A percentile compares a stretch with the other conserved stretches of the same genome.
phyloP scores from a whole-genome alignment of 2,329 filamentous ascomycete species.

The Alternaria alternata region DNA sequence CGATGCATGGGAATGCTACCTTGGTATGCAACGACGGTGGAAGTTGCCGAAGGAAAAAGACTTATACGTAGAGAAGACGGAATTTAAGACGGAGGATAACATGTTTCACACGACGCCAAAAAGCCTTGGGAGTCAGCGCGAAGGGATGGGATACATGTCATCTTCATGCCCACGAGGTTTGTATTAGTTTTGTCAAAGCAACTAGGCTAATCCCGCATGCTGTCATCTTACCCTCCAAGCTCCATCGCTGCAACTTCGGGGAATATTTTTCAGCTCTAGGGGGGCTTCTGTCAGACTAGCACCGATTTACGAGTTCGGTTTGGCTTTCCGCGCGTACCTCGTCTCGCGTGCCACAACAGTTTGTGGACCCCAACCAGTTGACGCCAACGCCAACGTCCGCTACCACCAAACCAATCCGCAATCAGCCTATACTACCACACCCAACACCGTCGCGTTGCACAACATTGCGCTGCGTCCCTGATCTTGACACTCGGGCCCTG shows the following conservation, averaged over 20 bases:
- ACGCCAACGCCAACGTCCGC: not conserved
- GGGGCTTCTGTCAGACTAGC: not conserved
- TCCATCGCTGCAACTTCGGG: constrained; percentile 5
- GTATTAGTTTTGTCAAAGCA: not conserved
- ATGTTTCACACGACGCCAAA: not conserved
- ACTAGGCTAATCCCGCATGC: not conserved
- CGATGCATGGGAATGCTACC: not conserved
- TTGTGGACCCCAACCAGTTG: not conserved
- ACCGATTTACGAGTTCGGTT: not conserved
- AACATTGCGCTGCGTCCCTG: constrained; percentile 2
- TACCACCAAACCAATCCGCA: not conserved
- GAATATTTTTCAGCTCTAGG: not conserved
- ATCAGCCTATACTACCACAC: not conserved
- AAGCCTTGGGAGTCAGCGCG: not conserved
- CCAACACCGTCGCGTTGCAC: constrained; percentile 1
- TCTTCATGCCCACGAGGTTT: not conserved
- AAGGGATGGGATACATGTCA: not conserved
- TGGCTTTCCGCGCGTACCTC: constrained; percentile 4
- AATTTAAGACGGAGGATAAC: not conserved
- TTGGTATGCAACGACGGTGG: not conserved
- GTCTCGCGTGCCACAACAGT: constrained; percentile 1
- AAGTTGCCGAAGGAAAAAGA: not conserved
- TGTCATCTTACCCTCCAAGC: not conserved
- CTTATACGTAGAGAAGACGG: not conserved
- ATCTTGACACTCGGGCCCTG: not conserved